phyloP scores from a whole-genome alignment of 2,329 filamentous ascomycete species.

The Hypoxylon sp. region DNA sequence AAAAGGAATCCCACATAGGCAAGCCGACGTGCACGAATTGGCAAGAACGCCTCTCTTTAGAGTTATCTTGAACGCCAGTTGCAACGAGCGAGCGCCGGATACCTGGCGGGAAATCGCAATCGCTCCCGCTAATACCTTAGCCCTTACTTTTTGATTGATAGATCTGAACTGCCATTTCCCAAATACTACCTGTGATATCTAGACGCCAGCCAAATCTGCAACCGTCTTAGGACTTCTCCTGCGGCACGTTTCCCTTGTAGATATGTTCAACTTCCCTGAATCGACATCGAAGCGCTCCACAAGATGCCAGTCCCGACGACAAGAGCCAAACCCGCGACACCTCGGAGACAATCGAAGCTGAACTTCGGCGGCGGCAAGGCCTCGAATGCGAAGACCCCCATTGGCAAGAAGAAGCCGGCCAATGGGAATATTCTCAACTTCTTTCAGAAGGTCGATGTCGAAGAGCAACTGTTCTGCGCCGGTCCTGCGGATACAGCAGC shows the following conservation, averaged over 20 bases:
- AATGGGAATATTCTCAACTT: conserved; percentile 80
- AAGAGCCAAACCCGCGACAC: conserved; percentile 41
- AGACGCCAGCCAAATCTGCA: background rate
- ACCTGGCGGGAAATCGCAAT: background rate
- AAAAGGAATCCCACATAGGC: conserved; percentile 10
- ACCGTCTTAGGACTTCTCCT: background rate
- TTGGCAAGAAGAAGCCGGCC: conserved; percentile 53
- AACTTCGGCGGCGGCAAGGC: conserved; percentile 46
- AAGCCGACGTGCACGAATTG: conserved; percentile 1
- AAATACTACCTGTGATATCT: background rate
- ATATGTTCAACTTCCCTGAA: conserved; percentile 16
- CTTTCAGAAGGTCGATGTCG: conserved; percentile 76
- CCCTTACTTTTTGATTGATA: background rate
- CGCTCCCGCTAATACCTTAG: too few species aligned
- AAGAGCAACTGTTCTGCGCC: conserved; percentile 70
- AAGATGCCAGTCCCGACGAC: conserved; percentile 40
- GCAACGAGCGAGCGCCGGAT: background rate
- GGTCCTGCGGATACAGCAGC: conserved; percentile 43
- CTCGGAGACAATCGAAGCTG: conserved; percentile 50
- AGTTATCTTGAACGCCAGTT: background rate
- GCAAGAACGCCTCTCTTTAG: conserved; percentile 3
- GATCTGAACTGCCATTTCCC: background rate
- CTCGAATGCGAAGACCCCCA: conserved; percentile 41
- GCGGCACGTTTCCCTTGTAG: background rate
- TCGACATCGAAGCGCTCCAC: background rate